phyloP scores from a whole-genome alignment of 208 protist species.

The Crithidia fasciculata region DNA sequence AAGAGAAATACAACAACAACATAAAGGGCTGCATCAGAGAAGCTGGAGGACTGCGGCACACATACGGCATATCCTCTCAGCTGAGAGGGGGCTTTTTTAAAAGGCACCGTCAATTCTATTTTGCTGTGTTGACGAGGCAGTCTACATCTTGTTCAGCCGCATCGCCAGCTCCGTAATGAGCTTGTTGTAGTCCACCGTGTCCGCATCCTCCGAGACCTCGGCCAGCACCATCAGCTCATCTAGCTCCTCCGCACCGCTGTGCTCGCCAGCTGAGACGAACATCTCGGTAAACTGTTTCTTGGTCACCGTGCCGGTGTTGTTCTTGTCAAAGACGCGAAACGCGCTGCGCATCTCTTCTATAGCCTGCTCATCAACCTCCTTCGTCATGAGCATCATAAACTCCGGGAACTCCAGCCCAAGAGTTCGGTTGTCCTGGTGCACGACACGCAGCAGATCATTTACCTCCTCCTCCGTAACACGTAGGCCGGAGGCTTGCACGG shows the following conservation, averaged over 20 bases:
- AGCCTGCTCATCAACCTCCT: constrained; percentile 45
- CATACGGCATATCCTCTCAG: too few relatives aligned
- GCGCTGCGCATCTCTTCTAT: constrained; percentile 80
- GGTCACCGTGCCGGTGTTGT: constrained; percentile 78
- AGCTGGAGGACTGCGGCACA: too few relatives aligned
- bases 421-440: constrained; percentile 76
- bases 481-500: constrained; percentile 35
- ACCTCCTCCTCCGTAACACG: constrained; percentile 92
- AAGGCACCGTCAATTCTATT: too few relatives aligned
- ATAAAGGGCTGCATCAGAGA: too few relatives aligned
- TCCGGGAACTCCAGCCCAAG: constrained; percentile 93
- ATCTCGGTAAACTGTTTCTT: constrained; percentile 68
- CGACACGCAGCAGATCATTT: constrained; percentile 95
- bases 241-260: constrained; percentile 83
- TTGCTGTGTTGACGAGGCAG: neutral
- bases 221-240: constrained; percentile 74
- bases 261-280: constrained; percentile 79
- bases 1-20: too few relatives aligned
- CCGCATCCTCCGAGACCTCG: constrained; percentile 54
- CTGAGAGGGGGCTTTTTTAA: neutral
- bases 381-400: constrained; percentile 63
- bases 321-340: constrained; percentile 85
- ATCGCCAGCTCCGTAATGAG: constrained; percentile 66
- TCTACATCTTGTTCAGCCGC: constrained; percentile 62
- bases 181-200: constrained; percentile 77